A percentile compares a stretch with the other conserved stretches of the same genome.
phyloP scores from a whole-genome alignment of 2,329 filamentous ascomycete genomes.

The Phialophora tarda region DNA sequence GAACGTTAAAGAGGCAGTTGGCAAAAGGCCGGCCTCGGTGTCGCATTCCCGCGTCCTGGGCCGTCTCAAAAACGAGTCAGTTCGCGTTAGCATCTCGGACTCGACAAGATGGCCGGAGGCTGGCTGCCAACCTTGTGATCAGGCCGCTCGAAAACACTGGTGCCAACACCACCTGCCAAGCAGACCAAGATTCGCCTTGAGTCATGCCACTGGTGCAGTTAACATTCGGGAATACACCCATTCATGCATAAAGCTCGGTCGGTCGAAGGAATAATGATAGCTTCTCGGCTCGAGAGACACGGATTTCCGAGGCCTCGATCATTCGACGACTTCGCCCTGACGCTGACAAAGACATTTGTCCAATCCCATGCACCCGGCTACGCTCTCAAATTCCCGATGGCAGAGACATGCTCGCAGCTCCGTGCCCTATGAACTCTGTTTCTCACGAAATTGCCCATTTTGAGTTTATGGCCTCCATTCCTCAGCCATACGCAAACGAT shows the following conservation, averaged over 20 bases:
- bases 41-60: neutral
- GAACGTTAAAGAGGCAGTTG: neutral
- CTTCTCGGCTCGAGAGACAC: neutral
- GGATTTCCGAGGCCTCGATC: conserved; percentile 9
- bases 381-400: conserved; percentile 2
- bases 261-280: neutral
- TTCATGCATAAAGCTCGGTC: neutral
- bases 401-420: neutral
- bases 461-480: neutral
- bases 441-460: conserved; percentile 4
- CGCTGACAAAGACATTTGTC: neutral
- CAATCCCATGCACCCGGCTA: neutral
- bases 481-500: neutral
- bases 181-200: conserved; percentile 1
- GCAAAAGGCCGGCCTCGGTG: neutral
- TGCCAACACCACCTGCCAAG: conserved; percentile 2
- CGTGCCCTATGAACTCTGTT: conserved; percentile 4
- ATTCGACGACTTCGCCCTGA: neutral
- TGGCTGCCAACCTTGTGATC: neutral
- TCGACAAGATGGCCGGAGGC: neutral
- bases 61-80: neutral
- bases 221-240: neutral
- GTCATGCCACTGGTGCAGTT: conserved; percentile 14
- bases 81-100: neutral
- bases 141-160: neutral